These are phyloP conservation scores for Entomophthora muscae DNA, from an alignment of 371 early-diverging fungal genomes.

Conservation along the genomic window DNA sequence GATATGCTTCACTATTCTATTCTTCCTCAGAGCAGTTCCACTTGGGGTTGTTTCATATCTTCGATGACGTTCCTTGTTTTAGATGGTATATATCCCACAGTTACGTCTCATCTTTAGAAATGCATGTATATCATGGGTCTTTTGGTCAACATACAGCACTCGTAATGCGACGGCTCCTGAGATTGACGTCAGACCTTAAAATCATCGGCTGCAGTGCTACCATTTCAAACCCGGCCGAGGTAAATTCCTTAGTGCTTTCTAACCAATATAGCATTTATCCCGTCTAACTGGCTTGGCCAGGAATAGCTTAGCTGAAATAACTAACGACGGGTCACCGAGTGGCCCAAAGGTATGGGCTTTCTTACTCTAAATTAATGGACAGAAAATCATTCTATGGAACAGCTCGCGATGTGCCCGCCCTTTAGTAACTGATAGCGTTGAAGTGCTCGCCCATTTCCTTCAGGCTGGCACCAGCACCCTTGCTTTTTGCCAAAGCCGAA, in stretches of 20 bases:
- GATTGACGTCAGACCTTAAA: conserved; percentile 27
- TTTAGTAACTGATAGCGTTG: neutral
- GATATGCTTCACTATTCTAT: conserved; percentile 63
- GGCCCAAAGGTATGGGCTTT: neutral
- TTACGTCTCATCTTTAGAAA: conserved; percentile 21
- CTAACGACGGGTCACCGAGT: neutral
- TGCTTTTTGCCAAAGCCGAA: neutral
- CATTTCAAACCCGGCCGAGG: conserved; percentile 27
- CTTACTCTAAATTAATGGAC: too few relatives aligned
- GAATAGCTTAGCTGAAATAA: neutral
- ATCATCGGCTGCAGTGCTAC: conserved; percentile 46
- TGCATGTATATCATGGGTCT: conserved; percentile 44
- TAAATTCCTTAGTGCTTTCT: conserved; percentile 5
- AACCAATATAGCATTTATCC: neutral
- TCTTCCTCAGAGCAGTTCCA: conserved; percentile 26
- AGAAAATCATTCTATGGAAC: neutral
- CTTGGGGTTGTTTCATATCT: conserved; percentile 36
- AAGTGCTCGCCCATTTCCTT: neutral
- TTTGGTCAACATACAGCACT: conserved; percentile 51
- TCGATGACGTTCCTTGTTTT: conserved; percentile 40
- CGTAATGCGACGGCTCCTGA: conserved; percentile 40
- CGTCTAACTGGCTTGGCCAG: neutral
- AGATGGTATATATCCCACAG: conserved; percentile 30
- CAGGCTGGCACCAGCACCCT: neutral
- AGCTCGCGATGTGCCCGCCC: neutral